Base-by-base conservation (phyloP, 2,329 filamentous ascomycete species). In the Fusarium poae region DNA sequence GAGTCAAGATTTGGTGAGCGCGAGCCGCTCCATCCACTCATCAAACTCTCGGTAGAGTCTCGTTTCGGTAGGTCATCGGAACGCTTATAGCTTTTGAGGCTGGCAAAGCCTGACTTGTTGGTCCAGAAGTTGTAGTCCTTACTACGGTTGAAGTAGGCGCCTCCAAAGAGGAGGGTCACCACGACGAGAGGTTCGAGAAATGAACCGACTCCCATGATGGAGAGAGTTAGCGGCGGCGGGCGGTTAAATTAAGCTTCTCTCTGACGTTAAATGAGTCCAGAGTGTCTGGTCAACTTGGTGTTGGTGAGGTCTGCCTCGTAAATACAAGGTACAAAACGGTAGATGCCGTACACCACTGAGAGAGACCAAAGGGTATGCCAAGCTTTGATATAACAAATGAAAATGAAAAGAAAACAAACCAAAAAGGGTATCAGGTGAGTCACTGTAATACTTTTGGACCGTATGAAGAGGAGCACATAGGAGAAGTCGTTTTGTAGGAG, bases 141-240 rank as follows among this genome's bases (percentile, higher is more conserved):
- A 61, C 79, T 80, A 61, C 81, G 78, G 72, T 82, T 82, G 72
- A 82, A 77, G 73, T 76, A 82, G 34, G 80, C 78, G n/a, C 81
- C 81, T 58, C 81, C 81, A 43, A 82, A 82, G 29, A 82, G 77
- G 21, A 82, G 77, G 27, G 78, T 78, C 55, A 82, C 77, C 51
- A 82, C 81, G 32, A 82, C 74, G 43, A 82, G 75, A 23, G 81
- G 81, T 67, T 82, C 81, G 51, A 80, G 72, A 57, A 82, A 76
- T 11, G 80, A 78, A 45, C 81, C 80, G 59, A 82, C 68, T 54
- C 77, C 76, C 81, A 82, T 82, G 21, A 37, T 63, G 49, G 53
- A 57, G 39, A 44, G 12, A 30, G 10, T 15, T 46, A 51, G 11
- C n/a, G 43, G 30, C 20, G 12, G 7, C 16, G 21, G 15, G 27